Base-by-base conservation (phyloP, 805 yeast species). In the Teunomyces barrocoloradensis region DNA sequence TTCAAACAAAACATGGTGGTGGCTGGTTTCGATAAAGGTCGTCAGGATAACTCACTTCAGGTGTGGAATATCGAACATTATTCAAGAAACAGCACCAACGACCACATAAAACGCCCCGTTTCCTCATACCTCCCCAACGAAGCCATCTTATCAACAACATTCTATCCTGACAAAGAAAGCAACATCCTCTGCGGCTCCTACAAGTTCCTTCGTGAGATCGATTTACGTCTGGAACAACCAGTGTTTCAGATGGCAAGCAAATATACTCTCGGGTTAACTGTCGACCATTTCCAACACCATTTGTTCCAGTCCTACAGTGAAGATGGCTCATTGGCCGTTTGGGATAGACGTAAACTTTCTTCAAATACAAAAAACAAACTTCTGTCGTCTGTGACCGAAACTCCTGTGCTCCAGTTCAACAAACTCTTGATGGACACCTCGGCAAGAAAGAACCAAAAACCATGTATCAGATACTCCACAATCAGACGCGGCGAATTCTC, bases 291-390 rank as follows among this genome's bases (percentile, higher is more conserved):
- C 58, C 81, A 83, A 57, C 76, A 75, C 10, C 77, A 80, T 63
- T 74, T 79, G 51, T 88, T 91, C 63, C 81, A 89, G 13, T 83
- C 95, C 0, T 80, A 80, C 52, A 81, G 88, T 44, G 96, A 90
- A 55, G 92, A 87, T 58, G 96, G 96, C 1, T 80, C 94, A 0
- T 67, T 90, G 43, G 84, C 92, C 0, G 73, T 91, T 6, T 91
- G 91, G 88, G 96, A 87, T 61, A 74, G 89, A 52, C 71, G 96
- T 53, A 83, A 78, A 53, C 61, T 87, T 40, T 63, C 73, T 0
- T 56, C 64, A 18, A 63, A 57, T 56, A 57, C 49, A 18, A 58
- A 54, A 35, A 46, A 40, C 12, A 28, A 57, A 11, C 40, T 50
- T 10, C 33, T 53, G 15, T 41, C 52, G 2, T 45, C 53, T 3